phyloP scores from a whole-genome alignment of 495 filamentous ascomycete genomes.

The Penicillium macrosclerotiorum region DNA sequence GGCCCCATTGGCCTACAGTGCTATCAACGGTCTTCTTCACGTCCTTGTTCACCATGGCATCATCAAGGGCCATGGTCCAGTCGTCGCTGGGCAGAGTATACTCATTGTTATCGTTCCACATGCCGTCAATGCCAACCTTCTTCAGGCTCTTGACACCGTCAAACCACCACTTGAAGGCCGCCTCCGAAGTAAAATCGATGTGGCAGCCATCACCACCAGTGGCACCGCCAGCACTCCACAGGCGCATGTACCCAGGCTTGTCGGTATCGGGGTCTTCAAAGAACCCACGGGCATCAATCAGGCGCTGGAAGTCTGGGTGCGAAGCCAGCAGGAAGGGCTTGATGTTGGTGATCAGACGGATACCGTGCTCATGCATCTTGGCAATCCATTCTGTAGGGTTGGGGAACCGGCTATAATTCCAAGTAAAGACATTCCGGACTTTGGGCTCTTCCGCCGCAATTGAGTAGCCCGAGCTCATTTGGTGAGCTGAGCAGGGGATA shows the following conservation, averaged over 20 bases:
- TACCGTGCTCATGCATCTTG: conserved; percentile 59
- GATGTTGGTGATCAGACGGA: conserved; percentile 66
- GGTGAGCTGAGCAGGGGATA: conserved; percentile 69
- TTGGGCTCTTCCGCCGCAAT: conserved; percentile 64
- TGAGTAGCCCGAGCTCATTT: conserved; percentile 70
- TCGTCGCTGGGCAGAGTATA: conserved; percentile 64
- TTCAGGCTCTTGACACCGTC: conserved; percentile 59
- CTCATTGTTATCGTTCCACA: conserved; percentile 80
- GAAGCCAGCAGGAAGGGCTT: conserved; percentile 66
- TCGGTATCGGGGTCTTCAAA: conserved; percentile 58
- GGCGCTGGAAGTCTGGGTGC: conserved; percentile 60
- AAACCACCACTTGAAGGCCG: conserved; percentile 68
- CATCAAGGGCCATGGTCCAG: conserved; percentile 57
- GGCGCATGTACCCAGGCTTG: conserved; percentile 52
- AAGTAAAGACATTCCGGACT: conserved; percentile 69
- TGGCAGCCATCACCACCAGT: conserved; percentile 67
- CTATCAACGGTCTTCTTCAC: conserved; percentile 28
- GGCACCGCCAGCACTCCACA: conserved; percentile 68
- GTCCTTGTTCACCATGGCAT: conserved; percentile 31
- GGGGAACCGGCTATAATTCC: conserved; percentile 65
- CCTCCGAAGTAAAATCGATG: conserved; percentile 64
- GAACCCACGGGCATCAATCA: conserved; percentile 53
- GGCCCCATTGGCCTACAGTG: conserved; percentile 61
- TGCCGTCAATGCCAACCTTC: conserved; percentile 61
- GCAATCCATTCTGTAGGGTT: conserved; percentile 59